Conservation (phyloP, 305 asterid genomes). For the Fraxinus baroniana region DNA sequence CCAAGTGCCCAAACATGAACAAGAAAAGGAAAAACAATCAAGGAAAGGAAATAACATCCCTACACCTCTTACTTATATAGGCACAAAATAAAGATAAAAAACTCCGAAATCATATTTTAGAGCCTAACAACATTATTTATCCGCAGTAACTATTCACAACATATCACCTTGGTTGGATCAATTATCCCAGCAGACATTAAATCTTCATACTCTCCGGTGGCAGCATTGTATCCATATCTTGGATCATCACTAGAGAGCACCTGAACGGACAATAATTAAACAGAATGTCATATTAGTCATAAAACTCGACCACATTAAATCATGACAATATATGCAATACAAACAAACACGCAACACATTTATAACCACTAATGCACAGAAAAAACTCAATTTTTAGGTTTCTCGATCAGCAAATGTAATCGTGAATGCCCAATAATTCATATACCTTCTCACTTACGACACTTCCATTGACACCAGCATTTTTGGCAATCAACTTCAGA, state of each 20-base stretch:
- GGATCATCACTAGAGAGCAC: slow-evolving; percentile 78
- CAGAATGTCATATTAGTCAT: neutral
- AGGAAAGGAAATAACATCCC: neutral
- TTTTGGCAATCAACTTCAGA: slow-evolving; percentile 90
- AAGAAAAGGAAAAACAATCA: neutral
- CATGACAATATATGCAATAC: neutral
- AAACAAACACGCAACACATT: neutral
- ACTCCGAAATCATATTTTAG: neutral
- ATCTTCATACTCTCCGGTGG: slow-evolving; percentile 87
- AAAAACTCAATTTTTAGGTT: neutral
- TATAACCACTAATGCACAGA: neutral
- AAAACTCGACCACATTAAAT: neutral
- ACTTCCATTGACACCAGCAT: slow-evolving; percentile 96
- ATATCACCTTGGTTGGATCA: slow-evolving; percentile 84
- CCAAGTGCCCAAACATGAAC: neutral
- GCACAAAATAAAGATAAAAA: neutral
- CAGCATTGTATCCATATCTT: slow-evolving; percentile 86
- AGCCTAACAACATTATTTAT: neutral
- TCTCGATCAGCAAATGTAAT: neutral
- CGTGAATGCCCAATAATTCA: neutral
- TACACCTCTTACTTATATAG: neutral
- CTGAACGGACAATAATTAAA: slow-evolving; percentile 26
- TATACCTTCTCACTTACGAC: slow-evolving; percentile 94
- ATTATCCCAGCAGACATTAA: slow-evolving; percentile 94
- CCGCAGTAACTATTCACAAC: neutral